Evolutionary conservation across 2,329 filamentous ascomycete species (phyloP).

Genomic region (Calonectria fujianensis): DNA sequence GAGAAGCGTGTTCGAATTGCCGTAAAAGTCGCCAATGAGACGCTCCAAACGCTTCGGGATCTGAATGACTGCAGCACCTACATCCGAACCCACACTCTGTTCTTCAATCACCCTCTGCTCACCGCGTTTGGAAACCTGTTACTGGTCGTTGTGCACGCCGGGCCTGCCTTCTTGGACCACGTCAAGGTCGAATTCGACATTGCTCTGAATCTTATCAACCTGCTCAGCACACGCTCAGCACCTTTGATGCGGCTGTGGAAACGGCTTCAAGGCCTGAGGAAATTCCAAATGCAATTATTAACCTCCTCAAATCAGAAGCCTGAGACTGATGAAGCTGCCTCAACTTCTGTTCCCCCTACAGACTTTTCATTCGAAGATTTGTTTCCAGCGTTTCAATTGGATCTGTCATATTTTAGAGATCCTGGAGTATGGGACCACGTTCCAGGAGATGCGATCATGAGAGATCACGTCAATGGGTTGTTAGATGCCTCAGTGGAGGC

Average conservation of each 20-base stretch:
- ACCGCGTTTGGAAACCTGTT: conserved; percentile 29
- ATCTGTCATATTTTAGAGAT: background rate
- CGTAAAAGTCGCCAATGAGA: conserved; percentile 22
- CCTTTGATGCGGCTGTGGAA: conserved; percentile 28
- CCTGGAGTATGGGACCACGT: background rate
- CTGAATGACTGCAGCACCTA: conserved; percentile 17
- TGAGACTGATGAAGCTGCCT: background rate
- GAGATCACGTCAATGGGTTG: background rate
- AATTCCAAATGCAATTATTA: background rate
- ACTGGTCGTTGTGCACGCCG: conserved; percentile 17
- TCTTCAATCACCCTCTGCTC: conserved; percentile 31
- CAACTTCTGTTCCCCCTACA: background rate
- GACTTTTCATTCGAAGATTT: background rate
- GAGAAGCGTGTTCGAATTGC: background rate
- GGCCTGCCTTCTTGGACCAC: conserved; percentile 2
- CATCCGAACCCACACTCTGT: conserved; percentile 6
- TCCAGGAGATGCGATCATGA: background rate
- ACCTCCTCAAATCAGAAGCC: background rate
- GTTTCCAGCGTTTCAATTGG: conserved; percentile 1
- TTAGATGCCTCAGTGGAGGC: background rate
- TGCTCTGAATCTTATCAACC: conserved; percentile 16
- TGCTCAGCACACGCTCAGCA: conserved; percentile 13
- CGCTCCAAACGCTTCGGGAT: conserved; percentile 23
- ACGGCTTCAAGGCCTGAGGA: conserved; percentile 24
- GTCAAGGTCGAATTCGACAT: conserved; percentile 29